phyloP scores from a whole-genome alignment of 164 flowering plant genomes.

The Tinospora cordifolia region DNA sequence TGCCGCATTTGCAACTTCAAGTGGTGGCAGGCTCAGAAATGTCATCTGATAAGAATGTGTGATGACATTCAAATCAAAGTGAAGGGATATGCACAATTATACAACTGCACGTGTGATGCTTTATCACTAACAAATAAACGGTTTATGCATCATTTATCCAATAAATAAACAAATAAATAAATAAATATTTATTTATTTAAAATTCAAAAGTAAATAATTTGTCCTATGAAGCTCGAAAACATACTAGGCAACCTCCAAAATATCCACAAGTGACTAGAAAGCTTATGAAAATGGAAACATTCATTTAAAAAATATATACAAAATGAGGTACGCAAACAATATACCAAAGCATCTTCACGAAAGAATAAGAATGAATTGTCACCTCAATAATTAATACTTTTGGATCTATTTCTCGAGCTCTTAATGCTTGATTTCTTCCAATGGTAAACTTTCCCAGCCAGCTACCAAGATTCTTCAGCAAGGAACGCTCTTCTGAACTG shows the following conservation, averaged over 20 bases:
- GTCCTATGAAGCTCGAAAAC: no score
- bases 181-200: no score
- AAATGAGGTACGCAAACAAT: background rate
- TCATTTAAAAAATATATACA: background rate
- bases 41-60: background rate
- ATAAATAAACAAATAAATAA: no score
- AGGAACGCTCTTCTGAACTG: slow-evolving; percentile 93
- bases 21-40: background rate
- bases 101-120: no score
- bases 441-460: slow-evolving; percentile 99
- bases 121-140: no score
- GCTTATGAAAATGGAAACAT: background rate
- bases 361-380: background rate
- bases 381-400: slow-evolving; percentile 93
- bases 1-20: background rate
- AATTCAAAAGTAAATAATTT: no score
- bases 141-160: no score
- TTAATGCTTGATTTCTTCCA: slow-evolving; percentile 78
- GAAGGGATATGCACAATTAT: background rate
- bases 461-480: slow-evolving; percentile 93
- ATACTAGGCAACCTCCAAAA: background rate
- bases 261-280: background rate
- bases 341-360: background rate
- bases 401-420: slow-evolving; percentile 89
- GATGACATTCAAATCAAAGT: background rate